Evolutionary conservation across 2,329 filamentous ascomycete genomes (phyloP).

Genomic region (Verticillium alfalfae): DNA sequence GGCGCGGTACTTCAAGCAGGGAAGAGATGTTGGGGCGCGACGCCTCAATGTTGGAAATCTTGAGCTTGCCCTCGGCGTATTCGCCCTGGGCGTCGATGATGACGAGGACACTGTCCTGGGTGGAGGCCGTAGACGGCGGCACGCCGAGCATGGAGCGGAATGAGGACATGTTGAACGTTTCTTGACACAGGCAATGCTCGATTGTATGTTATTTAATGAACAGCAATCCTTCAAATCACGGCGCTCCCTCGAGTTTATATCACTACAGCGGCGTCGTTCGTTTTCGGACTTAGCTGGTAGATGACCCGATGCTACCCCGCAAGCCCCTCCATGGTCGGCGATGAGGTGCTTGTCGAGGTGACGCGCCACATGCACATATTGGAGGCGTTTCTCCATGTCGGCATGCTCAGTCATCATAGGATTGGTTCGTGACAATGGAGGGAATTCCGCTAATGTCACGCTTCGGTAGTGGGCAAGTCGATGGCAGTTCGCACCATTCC

Average conservation of each 20-base stretch:
- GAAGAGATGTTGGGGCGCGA: constrained; percentile 51
- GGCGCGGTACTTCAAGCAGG: constrained; percentile 55
- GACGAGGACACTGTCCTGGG: constrained; percentile 53
- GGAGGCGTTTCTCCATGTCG: not conserved
- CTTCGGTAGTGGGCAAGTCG: not conserved
- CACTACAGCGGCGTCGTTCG: not conserved
- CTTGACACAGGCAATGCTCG: too few relatives aligned
- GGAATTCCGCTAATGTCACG: not conserved
- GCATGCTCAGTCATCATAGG: not conserved
- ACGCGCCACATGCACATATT: not conserved
- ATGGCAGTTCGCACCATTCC: not conserved
- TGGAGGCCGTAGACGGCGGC: constrained; percentile 47
- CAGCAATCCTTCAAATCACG: too few relatives aligned
- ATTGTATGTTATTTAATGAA: too few relatives aligned
- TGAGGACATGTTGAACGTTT: constrained; percentile 12
- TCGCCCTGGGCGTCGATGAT: constrained; percentile 71
- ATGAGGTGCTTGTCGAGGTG: not conserved
- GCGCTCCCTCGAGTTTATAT: not conserved
- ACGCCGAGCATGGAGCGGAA: constrained; percentile 49
- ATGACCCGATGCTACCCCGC: not conserved
- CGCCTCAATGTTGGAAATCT: constrained; percentile 44
- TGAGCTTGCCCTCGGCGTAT: constrained; percentile 53
- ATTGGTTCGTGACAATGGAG: not conserved
- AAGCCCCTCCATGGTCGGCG: not conserved
- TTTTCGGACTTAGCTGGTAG: not conserved